Conservation (phyloP, 2,329 filamentous ascomycete species). For the Domatiomyces globalis region DNA sequence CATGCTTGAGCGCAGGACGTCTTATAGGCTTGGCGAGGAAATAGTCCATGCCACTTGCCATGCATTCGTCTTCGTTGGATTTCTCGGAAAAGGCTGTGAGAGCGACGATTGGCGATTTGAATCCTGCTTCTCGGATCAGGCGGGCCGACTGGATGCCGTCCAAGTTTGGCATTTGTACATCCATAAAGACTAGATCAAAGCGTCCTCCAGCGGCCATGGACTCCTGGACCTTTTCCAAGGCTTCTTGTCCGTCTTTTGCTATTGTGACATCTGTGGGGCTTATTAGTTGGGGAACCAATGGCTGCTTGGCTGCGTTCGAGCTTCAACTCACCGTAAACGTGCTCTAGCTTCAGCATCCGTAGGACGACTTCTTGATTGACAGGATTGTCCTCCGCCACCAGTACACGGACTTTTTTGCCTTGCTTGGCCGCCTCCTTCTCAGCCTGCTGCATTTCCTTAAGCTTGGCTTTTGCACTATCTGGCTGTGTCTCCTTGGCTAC, state of each 20-base stretch:
- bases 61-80: conserved; percentile 71
- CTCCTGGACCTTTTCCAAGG: conserved; percentile 69
- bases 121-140: conserved; percentile 74
- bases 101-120: conserved; percentile 75
- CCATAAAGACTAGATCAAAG: conserved; percentile 91
- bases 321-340: conserved; percentile 28
- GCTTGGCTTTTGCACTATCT: conserved; percentile 45
- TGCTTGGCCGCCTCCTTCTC: conserved; percentile 45
- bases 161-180: conserved; percentile 86
- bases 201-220: conserved; percentile 58
- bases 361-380: conserved; percentile 49
- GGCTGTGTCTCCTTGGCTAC: conserved; percentile 23
- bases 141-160: conserved; percentile 78
- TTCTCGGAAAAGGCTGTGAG: conserved; percentile 84
- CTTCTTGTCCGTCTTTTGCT: conserved; percentile 74
- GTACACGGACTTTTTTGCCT: conserved; percentile 54
- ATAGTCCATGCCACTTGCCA: conserved; percentile 84
- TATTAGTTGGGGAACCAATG: conserved; percentile 44
- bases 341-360: conserved; percentile 44
- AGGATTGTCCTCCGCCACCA: conserved; percentile 71
- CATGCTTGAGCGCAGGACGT: conserved; percentile 71
- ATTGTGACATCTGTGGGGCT: conserved; percentile 63
- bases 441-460: conserved; percentile 51
- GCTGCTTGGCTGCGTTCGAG: conserved; percentile 19
- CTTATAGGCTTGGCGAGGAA: conserved; percentile 67